These are phyloP conservation scores for Globisporangium iwayamae DNA, from an alignment of 352 stramenopile species.

Conservation along the genomic window DNA sequence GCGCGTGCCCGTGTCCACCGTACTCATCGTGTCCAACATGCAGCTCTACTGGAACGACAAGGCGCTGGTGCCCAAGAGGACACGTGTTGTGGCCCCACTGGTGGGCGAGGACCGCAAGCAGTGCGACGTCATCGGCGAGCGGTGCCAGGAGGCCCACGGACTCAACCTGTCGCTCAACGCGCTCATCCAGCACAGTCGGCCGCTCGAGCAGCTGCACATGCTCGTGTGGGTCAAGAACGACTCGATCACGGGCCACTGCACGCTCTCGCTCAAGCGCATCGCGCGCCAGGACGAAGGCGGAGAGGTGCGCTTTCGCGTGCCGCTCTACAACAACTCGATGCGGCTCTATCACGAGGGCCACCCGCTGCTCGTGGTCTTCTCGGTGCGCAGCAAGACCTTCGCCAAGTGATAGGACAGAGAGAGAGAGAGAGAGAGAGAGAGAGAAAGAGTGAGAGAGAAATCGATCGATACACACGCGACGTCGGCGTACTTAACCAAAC, in stretches of 20 bases:
- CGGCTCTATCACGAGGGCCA: constrained; percentile 68
- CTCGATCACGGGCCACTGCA: constrained; percentile 74
- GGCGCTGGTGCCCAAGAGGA: constrained; percentile 76
- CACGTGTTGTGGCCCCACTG: constrained; percentile 65
- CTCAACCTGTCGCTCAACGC: constrained; percentile 69
- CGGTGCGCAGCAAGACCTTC: constrained; percentile 80
- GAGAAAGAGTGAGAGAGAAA: constrained; percentile 6
- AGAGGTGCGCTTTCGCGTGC: constrained; percentile 73
- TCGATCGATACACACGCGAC: not conserved
- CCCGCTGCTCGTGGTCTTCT: constrained; percentile 71
- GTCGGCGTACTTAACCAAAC: not conserved
- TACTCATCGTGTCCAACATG: constrained; percentile 77
- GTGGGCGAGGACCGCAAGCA: constrained; percentile 77
- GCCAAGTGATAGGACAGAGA: constrained; percentile 43
- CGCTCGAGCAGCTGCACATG: constrained; percentile 79
- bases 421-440: constrained; percentile 7
- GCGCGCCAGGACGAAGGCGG: constrained; percentile 58
- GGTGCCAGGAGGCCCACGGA: constrained; percentile 43
- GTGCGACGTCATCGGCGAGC: constrained; percentile 74
- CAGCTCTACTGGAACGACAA: constrained; percentile 67
- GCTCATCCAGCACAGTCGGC: constrained; percentile 64
- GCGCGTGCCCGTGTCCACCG: constrained; percentile 50
- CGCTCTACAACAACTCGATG: constrained; percentile 80
- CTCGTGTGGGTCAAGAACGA: constrained; percentile 83
- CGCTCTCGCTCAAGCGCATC: constrained; percentile 76